Evolutionary conservation across 2,329 filamentous ascomycete species (phyloP), one percentile per base, ranked within the genome.

Genomic region (Ceratocystis smalleyi): DNA sequence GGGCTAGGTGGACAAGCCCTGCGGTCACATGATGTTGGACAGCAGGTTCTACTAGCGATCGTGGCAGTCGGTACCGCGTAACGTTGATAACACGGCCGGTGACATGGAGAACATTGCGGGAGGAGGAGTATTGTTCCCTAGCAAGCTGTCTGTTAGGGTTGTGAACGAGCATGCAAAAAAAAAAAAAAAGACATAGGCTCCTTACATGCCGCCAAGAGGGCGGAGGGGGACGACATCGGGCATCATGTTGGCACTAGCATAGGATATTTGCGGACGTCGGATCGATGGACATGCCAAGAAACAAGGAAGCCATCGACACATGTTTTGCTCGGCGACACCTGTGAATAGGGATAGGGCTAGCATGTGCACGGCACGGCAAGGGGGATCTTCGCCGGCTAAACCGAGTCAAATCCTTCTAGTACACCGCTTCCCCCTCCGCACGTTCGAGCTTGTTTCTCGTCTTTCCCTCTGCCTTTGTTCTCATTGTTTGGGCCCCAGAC

Each of bases 31-130:
- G 27, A 17, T n/a, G 10, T 45, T 32, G 35, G 27, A 61, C 12
- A 5, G 8, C 22, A 15, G 17, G 12, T 10, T 61, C 35, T 17
- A 43, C 17, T 17, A 61, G 40, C 15, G 40, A 17, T 7, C 8
- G 7, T 8, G 59, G 43, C 22, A 61, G 69, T 64, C 62, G 67
- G 67, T 82, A 81, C 45, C 75, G 76, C 47, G 75, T 75, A 10
- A 77, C 77, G 40, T 77, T 73, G 55, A 73, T 71, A 12, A 82
- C 78, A 59, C 76, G 75, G 64, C 74, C 74, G 68, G 80, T 79
- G 55, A 81, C 69, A 40, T 77, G 77, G 3, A 81, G 70, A 2
- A 72, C 69, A 67, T 81, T 78, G 1, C 78, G 75, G 5, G 76
- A 72, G 2, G 78, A 76, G 5, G 75, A 78, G 68, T 71, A 78